phyloP scores from a whole-genome alignment of 179 eudicot genomes.

The Drosera spatulata region DNA sequence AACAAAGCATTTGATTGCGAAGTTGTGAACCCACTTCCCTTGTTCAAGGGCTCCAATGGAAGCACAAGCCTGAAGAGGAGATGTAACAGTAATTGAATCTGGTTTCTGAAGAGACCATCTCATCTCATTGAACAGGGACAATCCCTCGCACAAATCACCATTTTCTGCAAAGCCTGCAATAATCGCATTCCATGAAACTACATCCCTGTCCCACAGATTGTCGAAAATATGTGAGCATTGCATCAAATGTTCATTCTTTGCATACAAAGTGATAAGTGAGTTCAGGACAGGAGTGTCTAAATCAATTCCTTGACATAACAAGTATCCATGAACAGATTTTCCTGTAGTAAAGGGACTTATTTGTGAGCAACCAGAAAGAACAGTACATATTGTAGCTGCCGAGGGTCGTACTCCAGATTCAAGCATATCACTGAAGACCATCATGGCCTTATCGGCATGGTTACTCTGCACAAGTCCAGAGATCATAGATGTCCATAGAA shows the following conservation, averaged over 20 bases:
- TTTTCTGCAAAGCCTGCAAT: conserved; percentile 65
- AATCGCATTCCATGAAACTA: conserved; percentile 86
- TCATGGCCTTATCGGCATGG: conserved; percentile 38
- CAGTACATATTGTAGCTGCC: conserved; percentile 52
- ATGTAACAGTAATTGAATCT: conserved; percentile 53
- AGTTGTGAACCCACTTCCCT: conserved; percentile 68
- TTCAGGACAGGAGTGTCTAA: conserved; percentile 53
- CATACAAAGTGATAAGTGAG: conserved; percentile 75
- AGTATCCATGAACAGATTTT: conserved; percentile 54
- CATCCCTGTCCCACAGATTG: conserved; percentile 44
- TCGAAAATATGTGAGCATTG: conserved; percentile 43
- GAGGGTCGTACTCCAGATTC: conserved; percentile 37
- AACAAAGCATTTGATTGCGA: conserved; percentile 39
- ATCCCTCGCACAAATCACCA: conserved; percentile 44
- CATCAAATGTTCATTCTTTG: conserved; percentile 47
- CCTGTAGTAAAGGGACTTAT: conserved; percentile 39
- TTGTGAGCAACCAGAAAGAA: conserved; percentile 75
- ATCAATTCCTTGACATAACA: conserved; percentile 38
- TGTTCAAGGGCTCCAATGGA: conserved; percentile 69
- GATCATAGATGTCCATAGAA: conserved; percentile 74
- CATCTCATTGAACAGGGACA: conserved; percentile 61
- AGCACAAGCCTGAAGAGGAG: conserved; percentile 77
- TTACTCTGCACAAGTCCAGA: conserved; percentile 81
- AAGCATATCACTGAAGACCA: conserved; percentile 40
- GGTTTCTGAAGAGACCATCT: conserved; percentile 35